Evolutionary conservation across 805 yeast species (phyloP).

Genomic region (Ogataea pini): DNA sequence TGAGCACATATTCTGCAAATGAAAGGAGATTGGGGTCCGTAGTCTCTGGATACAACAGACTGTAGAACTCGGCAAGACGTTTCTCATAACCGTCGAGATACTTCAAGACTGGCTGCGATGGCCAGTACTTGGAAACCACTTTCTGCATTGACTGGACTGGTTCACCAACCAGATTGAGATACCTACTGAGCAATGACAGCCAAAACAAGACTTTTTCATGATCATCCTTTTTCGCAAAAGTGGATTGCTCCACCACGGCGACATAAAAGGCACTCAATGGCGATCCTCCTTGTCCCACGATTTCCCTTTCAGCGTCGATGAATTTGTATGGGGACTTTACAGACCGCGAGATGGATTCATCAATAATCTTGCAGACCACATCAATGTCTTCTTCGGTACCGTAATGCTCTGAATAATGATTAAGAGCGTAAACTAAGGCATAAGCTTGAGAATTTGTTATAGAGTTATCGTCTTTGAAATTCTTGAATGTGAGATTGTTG

Average conservation of each 20-base stretch:
- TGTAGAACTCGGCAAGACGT: slow-evolving; percentile 9
- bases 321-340: slow-evolving; percentile 82
- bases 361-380: slow-evolving; percentile 63
- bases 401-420: slow-evolving; percentile 17
- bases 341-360: slow-evolving; percentile 73
- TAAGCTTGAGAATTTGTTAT: slow-evolving; percentile 54
- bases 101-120: slow-evolving; percentile 4
- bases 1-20: slow-evolving; percentile 38
- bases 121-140: slow-evolving; percentile 20
- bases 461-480: slow-evolving; percentile 25
- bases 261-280: slow-evolving; percentile 58
- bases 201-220: slow-evolving; percentile 40
- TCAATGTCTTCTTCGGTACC: slow-evolving; percentile 21
- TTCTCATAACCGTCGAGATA: slow-evolving; percentile 13
- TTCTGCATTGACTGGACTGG: slow-evolving; percentile 34
- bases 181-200: slow-evolving; percentile 50
- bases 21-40: slow-evolving; percentile 24
- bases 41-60: neutral
- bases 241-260: slow-evolving; percentile 69
- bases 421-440: slow-evolving; percentile 54
- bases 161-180: slow-evolving; percentile 61
- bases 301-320: slow-evolving; percentile 52
- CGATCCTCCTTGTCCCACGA: slow-evolving; percentile 12
- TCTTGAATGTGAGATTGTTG: slow-evolving; percentile 56
- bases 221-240: slow-evolving; percentile 45